A percentile compares a stretch with the other conserved stretches of the same genome.
phyloP scores from a whole-genome alignment of 208 protist genomes.

The Trichomonas tenax region DNA sequence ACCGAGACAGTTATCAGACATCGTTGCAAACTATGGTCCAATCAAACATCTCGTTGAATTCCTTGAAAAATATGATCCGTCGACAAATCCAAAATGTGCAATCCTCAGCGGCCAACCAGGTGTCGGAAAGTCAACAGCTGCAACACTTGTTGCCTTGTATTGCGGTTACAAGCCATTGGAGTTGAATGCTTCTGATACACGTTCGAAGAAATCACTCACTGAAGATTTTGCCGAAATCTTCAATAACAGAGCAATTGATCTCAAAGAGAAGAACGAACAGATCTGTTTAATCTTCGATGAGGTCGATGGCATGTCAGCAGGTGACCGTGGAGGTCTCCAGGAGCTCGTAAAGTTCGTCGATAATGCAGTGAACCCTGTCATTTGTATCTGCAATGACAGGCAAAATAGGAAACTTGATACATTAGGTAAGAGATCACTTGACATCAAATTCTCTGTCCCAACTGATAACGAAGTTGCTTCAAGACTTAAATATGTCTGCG shows the following conservation, averaged over 20 bases:
- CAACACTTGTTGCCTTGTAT: conserved; percentile 63
- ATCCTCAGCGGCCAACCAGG: conserved; percentile 78
- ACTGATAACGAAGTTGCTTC: neutral
- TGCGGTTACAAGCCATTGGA: conserved; percentile 72
- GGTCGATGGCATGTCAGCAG: conserved; percentile 84
- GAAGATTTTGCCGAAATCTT: conserved; percentile 52
- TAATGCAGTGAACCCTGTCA: conserved; percentile 59
- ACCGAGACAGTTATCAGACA: neutral
- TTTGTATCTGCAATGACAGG: conserved; percentile 96
- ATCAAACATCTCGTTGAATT: neutral
- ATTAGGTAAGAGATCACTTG: conserved; percentile 76
- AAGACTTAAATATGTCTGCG: conserved; percentile 45
- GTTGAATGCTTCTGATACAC: conserved; percentile 92
- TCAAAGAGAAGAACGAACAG: neutral
- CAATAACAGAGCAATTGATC: conserved; percentile 41
- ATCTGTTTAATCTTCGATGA: conserved; percentile 88
- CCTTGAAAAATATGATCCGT: neutral
- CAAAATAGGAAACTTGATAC: conserved; percentile 68
- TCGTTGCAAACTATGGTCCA: neutral
- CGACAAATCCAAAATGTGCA: conserved; percentile 36
- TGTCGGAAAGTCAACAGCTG: conserved; percentile 92
- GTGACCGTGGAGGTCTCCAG: conserved; percentile 82
- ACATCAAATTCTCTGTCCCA: conserved; percentile 62
- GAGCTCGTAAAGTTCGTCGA: conserved; percentile 84
- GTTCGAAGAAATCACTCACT: conserved; percentile 71